These are phyloP conservation scores for Fusarium sublunatum DNA, from an alignment of 2,329 filamentous ascomycete species.

Conservation along the genomic window DNA sequence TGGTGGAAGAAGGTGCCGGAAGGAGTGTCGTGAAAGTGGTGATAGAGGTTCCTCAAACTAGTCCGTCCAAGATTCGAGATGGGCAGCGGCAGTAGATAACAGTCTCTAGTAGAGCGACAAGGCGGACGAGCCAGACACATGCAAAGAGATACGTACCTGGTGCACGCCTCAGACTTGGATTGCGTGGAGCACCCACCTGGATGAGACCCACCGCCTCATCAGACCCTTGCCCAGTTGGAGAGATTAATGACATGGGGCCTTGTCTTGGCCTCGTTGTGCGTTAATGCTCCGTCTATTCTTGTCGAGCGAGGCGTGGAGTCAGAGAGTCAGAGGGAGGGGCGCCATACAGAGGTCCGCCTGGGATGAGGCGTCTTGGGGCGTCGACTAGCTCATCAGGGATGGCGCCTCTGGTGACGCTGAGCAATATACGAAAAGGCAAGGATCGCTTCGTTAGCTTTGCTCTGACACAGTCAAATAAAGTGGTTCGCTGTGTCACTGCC, in stretches of 20 bases:
- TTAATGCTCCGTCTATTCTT: constrained; percentile 60
- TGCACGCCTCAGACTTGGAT: constrained; percentile 49
- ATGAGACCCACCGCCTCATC: constrained; percentile 48
- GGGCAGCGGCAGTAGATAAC: constrained; percentile 44
- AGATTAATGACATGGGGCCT: constrained; percentile 52
- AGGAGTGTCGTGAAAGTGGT: constrained; percentile 55
- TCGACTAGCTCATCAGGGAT: constrained; percentile 50
- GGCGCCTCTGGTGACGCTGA: constrained; percentile 56
- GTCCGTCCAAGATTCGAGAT: constrained; percentile 34
- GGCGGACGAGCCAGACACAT: constrained; percentile 43
- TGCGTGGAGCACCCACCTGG: constrained; percentile 54
- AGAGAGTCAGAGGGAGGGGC: constrained; percentile 20
- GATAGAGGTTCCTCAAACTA: constrained; percentile 44
- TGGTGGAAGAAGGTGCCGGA: constrained; percentile 46
- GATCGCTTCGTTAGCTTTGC: constrained; percentile 51
- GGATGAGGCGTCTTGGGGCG: constrained; percentile 40
- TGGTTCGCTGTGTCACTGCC: constrained; percentile 51
- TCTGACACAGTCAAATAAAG: constrained; percentile 63
- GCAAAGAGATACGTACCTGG: constrained; percentile 41
- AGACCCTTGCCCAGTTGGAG: constrained; percentile 48
- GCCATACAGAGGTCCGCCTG: constrained; percentile 50
- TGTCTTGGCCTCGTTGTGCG: constrained; percentile 50
- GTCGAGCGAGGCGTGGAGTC: constrained; percentile 45
- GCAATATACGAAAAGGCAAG: constrained; percentile 63
- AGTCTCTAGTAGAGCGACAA: constrained; percentile 38